Base-by-base conservation (phyloP, 768 basidiomycete species). In the Saitozyma sp. region DNA sequence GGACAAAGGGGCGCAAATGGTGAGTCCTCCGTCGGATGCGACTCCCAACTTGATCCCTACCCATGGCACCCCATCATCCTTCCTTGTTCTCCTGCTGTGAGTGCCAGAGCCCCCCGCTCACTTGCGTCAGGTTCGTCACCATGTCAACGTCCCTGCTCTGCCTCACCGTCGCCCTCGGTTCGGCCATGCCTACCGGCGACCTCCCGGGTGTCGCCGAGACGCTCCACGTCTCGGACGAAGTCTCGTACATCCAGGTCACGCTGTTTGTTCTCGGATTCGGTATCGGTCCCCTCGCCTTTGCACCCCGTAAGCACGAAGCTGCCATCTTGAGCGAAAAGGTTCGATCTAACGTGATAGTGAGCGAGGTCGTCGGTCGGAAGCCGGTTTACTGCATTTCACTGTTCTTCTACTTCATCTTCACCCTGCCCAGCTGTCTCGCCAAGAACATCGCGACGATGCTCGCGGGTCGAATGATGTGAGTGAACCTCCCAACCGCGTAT, bases 331-430 rank as follows among this genome's bases (percentile, higher is more conserved):
- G 29, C 29, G 29, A 29, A 29, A 29, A 29, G 29, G 2, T 29
- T 2, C 5, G 50, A 62, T 60, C 19, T 54, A 54, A 10, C 17
- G 11, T 29, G 16, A 8, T 41, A 67, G 64, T 73, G 13, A 62
- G 60, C 56, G 75, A 77, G 54, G 55, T 79, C 40, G 63, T 65
- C 45, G 77, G 77, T 38, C 67, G 77, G 9, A 62, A 67, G 38
- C 67, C 68, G 3, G 63, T 77, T 59, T 73, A 76, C 71, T 59
- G 67, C 52, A 55, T 75, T 58, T 65, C 62, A 19, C 68, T 75
- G 51, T 61, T 59, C 37, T 66, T 76, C 56, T 78, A 75, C 62
- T 71, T 73, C 50, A 58, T 76, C 55, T 77, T 78, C 66, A 77
- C 75, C 2, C 65, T 79, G 16, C 78, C 78, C 4, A 71, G 62